These are phyloP conservation scores for Peronospora belbahrii DNA, from an alignment of 352 stramenopile species.

Conservation along the genomic window DNA sequence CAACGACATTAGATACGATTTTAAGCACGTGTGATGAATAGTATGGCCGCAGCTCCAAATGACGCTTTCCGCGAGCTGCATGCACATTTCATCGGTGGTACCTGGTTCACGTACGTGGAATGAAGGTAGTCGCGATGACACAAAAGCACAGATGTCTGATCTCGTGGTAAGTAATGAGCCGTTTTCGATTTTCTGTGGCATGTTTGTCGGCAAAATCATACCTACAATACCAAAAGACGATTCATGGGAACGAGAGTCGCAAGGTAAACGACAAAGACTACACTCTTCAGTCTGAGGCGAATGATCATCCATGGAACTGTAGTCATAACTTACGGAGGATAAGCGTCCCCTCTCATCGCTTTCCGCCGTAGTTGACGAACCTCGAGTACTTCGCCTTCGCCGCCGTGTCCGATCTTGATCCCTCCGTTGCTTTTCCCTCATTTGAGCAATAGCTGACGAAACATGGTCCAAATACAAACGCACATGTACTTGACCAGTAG, in stretches of 20 bases:
- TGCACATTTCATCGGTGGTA: conserved; percentile 21
- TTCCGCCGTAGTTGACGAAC: conserved; percentile 17
- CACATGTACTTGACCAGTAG: conserved; percentile 61
- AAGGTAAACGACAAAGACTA: conserved; percentile 54
- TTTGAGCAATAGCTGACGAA: conserved; percentile 47
- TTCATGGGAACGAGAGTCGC: conserved; percentile 28
- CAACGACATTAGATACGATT: conserved; percentile 59
- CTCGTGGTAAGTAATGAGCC: background rate
- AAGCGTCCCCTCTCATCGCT: conserved; percentile 9
- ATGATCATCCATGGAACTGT: conserved; percentile 20
- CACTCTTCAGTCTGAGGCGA: conserved; percentile 38
- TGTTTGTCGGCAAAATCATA: conserved; percentile 56
- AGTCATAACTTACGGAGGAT: conserved; percentile 21
- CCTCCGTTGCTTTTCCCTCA: conserved; percentile 41
- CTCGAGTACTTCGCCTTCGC: conserved; percentile 29
- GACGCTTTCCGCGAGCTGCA: conserved; percentile 38
- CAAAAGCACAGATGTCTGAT: conserved; percentile 1
- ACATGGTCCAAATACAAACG: conserved; percentile 63
- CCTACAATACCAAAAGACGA: conserved; percentile 59
- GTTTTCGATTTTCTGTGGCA: conserved; percentile 36
- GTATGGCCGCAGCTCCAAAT: conserved; percentile 69
- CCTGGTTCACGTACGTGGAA: conserved; percentile 24
- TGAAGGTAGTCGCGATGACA: conserved; percentile 18
- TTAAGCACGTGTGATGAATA: conserved; percentile 62
- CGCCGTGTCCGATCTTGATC: conserved; percentile 23